These are phyloP conservation scores for Verticillium zaregamsianum DNA, from an alignment of 2,329 filamentous ascomycete species.

Conservation along the genomic window DNA sequence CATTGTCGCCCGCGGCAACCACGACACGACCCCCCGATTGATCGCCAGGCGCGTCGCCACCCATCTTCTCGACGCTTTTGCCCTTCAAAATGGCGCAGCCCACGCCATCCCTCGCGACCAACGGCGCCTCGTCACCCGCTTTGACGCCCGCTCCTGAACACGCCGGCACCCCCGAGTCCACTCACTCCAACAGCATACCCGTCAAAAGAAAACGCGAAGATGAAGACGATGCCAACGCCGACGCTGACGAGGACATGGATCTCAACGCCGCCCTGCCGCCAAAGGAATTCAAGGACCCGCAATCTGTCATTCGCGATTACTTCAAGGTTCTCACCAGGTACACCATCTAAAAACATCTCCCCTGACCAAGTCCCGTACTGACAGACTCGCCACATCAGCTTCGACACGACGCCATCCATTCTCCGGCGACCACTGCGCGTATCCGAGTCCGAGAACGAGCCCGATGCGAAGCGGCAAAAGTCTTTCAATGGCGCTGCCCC, in stretches of 20 bases:
- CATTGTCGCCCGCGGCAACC: background rate
- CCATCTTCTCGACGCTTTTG: background rate
- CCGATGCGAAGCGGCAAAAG: slow-evolving; percentile 57
- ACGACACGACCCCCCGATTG: slow-evolving; percentile 4
- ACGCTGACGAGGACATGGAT: slow-evolving; percentile 18
- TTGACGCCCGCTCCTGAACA: background rate
- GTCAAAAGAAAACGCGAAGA: slow-evolving; percentile 58
- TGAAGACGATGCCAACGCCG: slow-evolving; percentile 28
- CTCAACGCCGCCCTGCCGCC: slow-evolving; percentile 19
- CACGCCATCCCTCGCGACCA: slow-evolving; percentile 27
- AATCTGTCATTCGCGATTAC: slow-evolving; percentile 32
- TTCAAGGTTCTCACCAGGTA: slow-evolving; percentile 33
- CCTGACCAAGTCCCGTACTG: background rate
- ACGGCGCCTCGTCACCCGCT: slow-evolving; percentile 35
- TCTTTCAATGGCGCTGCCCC: slow-evolving; percentile 37
- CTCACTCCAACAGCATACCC: slow-evolving; percentile 27
- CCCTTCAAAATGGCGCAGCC: slow-evolving; percentile 35
- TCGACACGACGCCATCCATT: slow-evolving; percentile 50
- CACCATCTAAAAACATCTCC: background rate
- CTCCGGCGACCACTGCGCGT: slow-evolving; percentile 50
- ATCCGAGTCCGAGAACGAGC: slow-evolving; percentile 40
- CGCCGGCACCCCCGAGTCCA: slow-evolving; percentile 16
- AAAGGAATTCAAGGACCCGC: slow-evolving; percentile 19
- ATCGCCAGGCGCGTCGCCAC: background rate
- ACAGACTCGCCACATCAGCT: slow-evolving; percentile 29